These are phyloP conservation scores for Phanerodontia chrysosporium DNA, from an alignment of 768 basidiomycete species.

Conservation along the genomic window DNA sequence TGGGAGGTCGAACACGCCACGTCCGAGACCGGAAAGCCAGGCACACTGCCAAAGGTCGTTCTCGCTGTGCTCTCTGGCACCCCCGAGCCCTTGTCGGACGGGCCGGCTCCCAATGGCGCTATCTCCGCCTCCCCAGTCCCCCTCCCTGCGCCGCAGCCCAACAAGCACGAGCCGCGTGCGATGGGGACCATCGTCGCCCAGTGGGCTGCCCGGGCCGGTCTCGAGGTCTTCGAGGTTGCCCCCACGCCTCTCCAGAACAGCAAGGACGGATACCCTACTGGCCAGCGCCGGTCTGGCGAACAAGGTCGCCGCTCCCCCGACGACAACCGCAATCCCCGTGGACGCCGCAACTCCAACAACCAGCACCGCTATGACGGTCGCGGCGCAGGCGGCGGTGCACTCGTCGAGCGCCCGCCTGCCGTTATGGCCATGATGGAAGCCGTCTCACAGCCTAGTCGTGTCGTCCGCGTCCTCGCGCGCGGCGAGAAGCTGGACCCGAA, in stretches of 20 bases:
- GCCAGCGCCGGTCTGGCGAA: constrained; percentile 19
- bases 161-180: constrained; percentile 62
- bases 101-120: constrained; percentile 9
- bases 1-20: constrained; percentile 66
- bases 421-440: constrained; percentile 82
- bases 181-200: constrained; percentile 56
- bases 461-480: constrained; percentile 75
- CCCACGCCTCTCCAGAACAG: constrained; percentile 4
- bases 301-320: constrained; percentile 24
- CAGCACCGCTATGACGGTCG: constrained; percentile 11
- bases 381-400: constrained; percentile 25
- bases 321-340: constrained; percentile 23
- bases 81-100: constrained; percentile 14
- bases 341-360: constrained; percentile 20
- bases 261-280: constrained; percentile 5
- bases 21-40: constrained; percentile 20
- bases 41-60: constrained; percentile 45
- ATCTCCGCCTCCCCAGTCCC: constrained; percentile 50
- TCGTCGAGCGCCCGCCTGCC: constrained; percentile 75
- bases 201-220: constrained; percentile 65
- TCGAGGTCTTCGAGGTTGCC: constrained; percentile 53
- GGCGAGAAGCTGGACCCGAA: constrained; percentile 76
- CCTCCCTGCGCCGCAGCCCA: constrained; percentile 54
- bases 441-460: constrained; percentile 67
- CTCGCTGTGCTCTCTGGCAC: constrained; percentile 45